Base-by-base conservation (phyloP, 495 filamentous ascomycete species). In the Trichoderma orchidacearum region DNA sequence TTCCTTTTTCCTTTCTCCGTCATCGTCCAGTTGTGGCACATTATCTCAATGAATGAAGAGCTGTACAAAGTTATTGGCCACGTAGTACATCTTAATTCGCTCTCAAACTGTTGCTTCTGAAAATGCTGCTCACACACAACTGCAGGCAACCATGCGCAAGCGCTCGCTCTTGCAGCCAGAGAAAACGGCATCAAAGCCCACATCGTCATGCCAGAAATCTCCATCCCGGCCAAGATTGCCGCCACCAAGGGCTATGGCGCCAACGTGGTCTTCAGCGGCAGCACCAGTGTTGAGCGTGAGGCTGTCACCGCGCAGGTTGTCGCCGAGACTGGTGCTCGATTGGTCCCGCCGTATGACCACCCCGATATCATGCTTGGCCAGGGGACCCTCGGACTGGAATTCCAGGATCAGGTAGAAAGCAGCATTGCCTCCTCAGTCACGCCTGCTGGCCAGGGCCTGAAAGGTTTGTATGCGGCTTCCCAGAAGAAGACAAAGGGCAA, bases 121-220 rank as follows among this genome's bases (percentile, higher is more conserved):
- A 8, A 18, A 6, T 18, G 31, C 41, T 52, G 89, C 18, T 48
- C 1, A 48, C 13, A 23, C 27, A 23, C 8, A 48, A 2, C 12
- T 48, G n/a, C 21, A 48, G 91, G 92, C 28, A 97, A 98, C 73
- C 93, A 98, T 70, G 93, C 93, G 0, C 90, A 95, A 79, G 93
- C 93, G 18, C 85, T 97, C 56, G 82, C 93, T 3, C 83, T 96
- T 34, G 93, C 93, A 0, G 89, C 93, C 6, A 77, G 73, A 17
- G 82, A 79, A 9, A 71, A 73, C 59, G 61, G 59, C 38, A 70
- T 75, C 15, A 82, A 83, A 1, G 86, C 89, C 0, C 77, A 89
- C 71, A 87, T 98, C 61, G 83, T 97, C 38, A 98, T 98, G 93
- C 93, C 93, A 0, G 61, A 67, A 3, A 94, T 91, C 66, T 86